A percentile compares a stretch with the other conserved stretches of the same genome.
Evolutionary conservation across 352 stramenopile genomes (phyloP).

Genomic region (Aphanomyces astaci): DNA sequence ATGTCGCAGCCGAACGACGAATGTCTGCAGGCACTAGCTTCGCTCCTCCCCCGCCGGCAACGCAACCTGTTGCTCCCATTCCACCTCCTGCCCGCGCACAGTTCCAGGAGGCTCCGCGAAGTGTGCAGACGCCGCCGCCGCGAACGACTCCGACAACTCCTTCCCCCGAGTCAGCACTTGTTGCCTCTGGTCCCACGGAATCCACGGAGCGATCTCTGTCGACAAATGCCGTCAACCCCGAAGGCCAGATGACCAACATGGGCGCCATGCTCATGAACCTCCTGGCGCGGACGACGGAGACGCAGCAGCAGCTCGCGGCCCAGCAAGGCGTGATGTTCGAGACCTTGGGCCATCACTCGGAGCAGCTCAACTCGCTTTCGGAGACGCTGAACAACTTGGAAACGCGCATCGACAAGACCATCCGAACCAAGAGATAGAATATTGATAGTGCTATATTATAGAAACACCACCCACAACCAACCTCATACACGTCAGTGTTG

Average conservation of each 20-base stretch:
- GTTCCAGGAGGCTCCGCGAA: constrained; percentile 6
- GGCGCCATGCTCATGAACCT: constrained; percentile 85
- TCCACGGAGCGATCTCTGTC: constrained; percentile 7
- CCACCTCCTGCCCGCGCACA: neutral
- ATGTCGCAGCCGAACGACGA: neutral
- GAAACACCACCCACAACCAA: neutral
- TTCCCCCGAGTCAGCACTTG: constrained; percentile 20
- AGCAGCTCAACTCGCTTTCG: constrained; percentile 64
- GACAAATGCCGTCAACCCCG: constrained; percentile 50
- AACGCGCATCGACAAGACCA: constrained; percentile 47
- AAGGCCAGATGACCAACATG: constrained; percentile 75
- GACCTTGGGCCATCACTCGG: constrained; percentile 74
- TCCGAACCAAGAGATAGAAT: constrained; percentile 10
- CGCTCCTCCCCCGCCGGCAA: neutral
- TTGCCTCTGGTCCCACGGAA: constrained; percentile 35
- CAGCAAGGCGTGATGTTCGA: constrained; percentile 84
- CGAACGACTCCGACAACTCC: constrained; percentile 38
- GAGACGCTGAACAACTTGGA: constrained; percentile 69
- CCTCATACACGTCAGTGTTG: neutral
- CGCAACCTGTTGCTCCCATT: neutral
- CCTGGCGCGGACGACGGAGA: constrained; percentile 73
- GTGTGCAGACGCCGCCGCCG: neutral
- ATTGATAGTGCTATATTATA: constrained; percentile 3
- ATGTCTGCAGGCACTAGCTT: neutral
- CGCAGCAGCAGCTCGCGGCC: constrained; percentile 74